Evolutionary conservation across 2,329 filamentous ascomycete species (phyloP), one percentile per base, ranked within the genome.

Genomic region (Cryphonectria naterciae): DNA sequence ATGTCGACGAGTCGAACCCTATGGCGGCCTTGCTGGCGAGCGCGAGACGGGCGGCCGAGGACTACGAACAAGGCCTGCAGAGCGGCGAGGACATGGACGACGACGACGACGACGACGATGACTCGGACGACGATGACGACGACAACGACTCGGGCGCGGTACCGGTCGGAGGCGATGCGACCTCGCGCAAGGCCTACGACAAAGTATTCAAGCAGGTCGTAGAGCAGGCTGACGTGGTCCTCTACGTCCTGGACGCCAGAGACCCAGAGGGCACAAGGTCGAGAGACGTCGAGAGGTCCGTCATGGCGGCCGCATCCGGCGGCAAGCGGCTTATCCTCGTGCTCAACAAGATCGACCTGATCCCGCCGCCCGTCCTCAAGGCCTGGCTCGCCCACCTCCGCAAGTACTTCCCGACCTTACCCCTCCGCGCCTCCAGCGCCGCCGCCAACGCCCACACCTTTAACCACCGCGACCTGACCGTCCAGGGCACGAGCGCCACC

Each of bases 161-260:
- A 54, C 83, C 86, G 60, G 81, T 89, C 52, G 83, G 83, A 28
- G 83, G 85, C 71, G 85, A 84, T 22, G 85, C 87, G 8, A 87
- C 88, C 3, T 97, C 95, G 67, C 89, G 94, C 77, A 93, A 91
- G 81, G 93, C 94, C 68, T 97, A 95, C 81, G 94, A 97, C 87
- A 97, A 97, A 85, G 90, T 97, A 76, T 98, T 97, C 87, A 97
- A 97, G 85, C 89, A 93, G 78, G 94, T 98, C 22, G 90, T 97
- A 46, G 93, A 97, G 73, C 89, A 93, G 73, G 93, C 95, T 65
- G 95, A 98, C 79, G 94, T 98, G 39, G 87, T 98, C 49, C 89
- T 98, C 67, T 98, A 98, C 82, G 94, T 98, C 66, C 89, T 98
- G 70, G 95, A 98, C 78, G 95, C 95, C 68, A 90, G 95, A 76